Evolutionary conservation across 2,329 filamentous ascomycete genomes (phyloP), one percentile per base, ranked within the genome.

Genomic region (Sphaceloma murrayae): DNA sequence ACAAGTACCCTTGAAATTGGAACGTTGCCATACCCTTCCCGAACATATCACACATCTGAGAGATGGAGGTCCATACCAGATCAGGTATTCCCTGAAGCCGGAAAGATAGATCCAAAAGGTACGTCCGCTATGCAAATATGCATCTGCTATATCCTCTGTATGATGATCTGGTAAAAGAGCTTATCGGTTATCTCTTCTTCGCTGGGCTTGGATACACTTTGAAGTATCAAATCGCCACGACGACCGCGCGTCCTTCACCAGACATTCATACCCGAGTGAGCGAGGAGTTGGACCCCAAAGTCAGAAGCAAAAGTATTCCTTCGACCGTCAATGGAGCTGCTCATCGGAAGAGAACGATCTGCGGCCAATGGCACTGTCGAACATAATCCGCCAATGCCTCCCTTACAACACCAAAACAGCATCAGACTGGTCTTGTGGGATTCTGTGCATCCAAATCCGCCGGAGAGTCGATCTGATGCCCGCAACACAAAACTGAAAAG

Each of bases 131-230:
- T n/a, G n/a, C n/a, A n/a, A n/a, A n/a, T n/a, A n/a, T n/a, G n/a
- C n/a, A n/a, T n/a, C 21, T 16, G 22, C 40, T 17, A 7, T 7
- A 7, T 14, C 26, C 17, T 24, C 5, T 36, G 5, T 8, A 68
- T 73, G 75, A 78, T 77, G 73, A 69, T 57, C 49, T 75, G 75
- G 75, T 78, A 78, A 78, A 78, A 78, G 75, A 75, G 74, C 74
- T 66, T 73, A 78, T 69, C 62, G 62, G 65, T 16, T 30, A 22
- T 26, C 33, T 17, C 24, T 30, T 9, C 27, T 30, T 11, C 38
- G 18, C 31, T 31, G 27, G 42, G 45, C 29, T 46, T 18, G 27
- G 33, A 33, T 43, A 24, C 34, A 22, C 13, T 33, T 34, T 29
- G 42, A 34, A 18, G 8, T 22, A 17, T 43, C n/a, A n/a, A 6